Evolutionary conservation across 1,284 basidiomycete genomes (phyloP).

Genomic region (Anthracocystis setariae): DNA sequence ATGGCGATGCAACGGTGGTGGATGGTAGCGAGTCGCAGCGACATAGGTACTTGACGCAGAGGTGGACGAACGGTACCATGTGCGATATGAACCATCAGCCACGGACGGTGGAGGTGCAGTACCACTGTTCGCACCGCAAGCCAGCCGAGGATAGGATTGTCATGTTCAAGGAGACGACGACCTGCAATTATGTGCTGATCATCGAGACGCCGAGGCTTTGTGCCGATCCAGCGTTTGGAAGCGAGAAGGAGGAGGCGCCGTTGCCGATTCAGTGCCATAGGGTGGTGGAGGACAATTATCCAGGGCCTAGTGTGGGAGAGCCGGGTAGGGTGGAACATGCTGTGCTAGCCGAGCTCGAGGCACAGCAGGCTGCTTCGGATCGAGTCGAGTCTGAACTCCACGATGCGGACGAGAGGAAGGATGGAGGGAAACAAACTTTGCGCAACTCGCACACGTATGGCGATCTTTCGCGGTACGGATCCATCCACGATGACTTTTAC

Average conservation of each 20-base stretch:
- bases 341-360: slow-evolving; percentile 5
- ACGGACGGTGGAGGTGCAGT: slow-evolving; percentile 58
- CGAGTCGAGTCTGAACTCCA: not conserved
- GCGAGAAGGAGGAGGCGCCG: slow-evolving; percentile 41
- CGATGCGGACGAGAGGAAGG: not conserved
- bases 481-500: slow-evolving; percentile 46
- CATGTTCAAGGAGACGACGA: slow-evolving; percentile 62
- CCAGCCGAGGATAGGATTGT: slow-evolving; percentile 50
- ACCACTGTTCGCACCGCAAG: slow-evolving; percentile 48
- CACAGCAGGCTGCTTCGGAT: not conserved
- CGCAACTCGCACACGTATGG: slow-evolving; percentile 37
- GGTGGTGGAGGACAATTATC: slow-evolving; percentile 37
- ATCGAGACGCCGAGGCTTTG: slow-evolving; percentile 51
- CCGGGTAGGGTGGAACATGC: slow-evolving; percentile 12
- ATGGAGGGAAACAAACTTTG: not conserved
- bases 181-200: slow-evolving; percentile 60
- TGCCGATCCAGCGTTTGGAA: slow-evolving; percentile 38
- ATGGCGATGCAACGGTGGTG: not conserved
- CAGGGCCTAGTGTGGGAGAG: slow-evolving; percentile 29
- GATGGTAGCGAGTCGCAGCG: slow-evolving; percentile 15
- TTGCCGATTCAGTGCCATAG: slow-evolving; percentile 34
- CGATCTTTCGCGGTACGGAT: slow-evolving; percentile 41
- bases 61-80: slow-evolving; percentile 59
- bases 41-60: slow-evolving; percentile 54
- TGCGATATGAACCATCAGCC: slow-evolving; percentile 59